Base-by-base conservation (phyloP, 306 rosid species). In the Cucurbita argyrosperma region DNA sequence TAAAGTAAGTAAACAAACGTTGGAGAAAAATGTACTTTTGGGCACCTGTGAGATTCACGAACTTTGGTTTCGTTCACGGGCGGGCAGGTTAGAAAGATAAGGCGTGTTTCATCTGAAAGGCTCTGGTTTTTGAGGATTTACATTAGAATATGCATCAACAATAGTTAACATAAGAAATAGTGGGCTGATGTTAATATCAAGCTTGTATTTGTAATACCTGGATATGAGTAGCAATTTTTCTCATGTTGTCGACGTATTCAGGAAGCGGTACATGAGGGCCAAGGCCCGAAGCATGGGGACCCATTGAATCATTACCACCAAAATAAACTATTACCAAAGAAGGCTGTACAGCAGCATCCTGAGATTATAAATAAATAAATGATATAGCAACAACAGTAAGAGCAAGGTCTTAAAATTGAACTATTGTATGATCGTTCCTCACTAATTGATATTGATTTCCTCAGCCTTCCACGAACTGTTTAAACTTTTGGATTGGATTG, bases 281-380 rank as follows among this genome's bases (percentile, higher is more conserved):
- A 30, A 92, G 80, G 78, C 96, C 91, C 50, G 96, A 92, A 14
- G 90, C 63, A 82, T 92, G 96, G 79, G 91, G 74, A 51, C 98
- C 98, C 98, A 92, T 90, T 63, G 96, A 90, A 84, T 92, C 96
- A 81, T 92, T 92, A 49, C 98, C 98, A 1, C 98, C 96, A 78
- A 92, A 92, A 80, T 92, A 92, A 70, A 88, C 97, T 52, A 92
- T 84, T 60, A 92, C 95, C 84, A 92, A 86, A 76, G 96, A 84
- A 65, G 96, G 98, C 66, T 88, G 96, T 21, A 80, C 76, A 56
- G 89, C 82, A 78, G 91, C 91, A 82, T 90, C 96, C 96, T 90
- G 80, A n/a, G 11, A 64, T 42, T 38, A 12, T 43, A 53, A 70
- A 72, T 16, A 30, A 52, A 79, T 40, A 49, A 21, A 71, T 35